Conservation (phyloP, 345 rosid species). For the Capsella bursapastoris region DNA sequence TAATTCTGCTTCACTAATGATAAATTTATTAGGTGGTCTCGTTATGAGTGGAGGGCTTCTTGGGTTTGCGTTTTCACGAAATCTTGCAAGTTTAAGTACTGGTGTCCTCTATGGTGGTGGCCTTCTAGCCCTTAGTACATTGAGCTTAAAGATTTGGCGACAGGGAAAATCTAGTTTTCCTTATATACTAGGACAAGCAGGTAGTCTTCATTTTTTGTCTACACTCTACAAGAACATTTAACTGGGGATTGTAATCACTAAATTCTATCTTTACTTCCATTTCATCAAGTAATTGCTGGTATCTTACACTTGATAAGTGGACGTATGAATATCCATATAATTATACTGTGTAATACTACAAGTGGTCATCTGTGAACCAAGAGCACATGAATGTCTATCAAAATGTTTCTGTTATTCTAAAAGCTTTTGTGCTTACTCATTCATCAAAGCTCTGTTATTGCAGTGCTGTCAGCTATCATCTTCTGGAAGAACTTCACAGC, state of each 20-base stretch:
- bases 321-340: neutral
- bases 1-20: neutral
- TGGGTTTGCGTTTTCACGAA: constrained; percentile 77
- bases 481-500: constrained; percentile 72
- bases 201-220: constrained; percentile 46
- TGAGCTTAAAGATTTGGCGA: constrained; percentile 87
- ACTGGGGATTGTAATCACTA: neutral
- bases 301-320: neutral
- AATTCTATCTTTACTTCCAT: neutral
- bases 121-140: constrained; percentile 80
- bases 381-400: constrained; percentile 4
- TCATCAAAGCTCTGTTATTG: constrained; percentile 24
- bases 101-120: constrained; percentile 75
- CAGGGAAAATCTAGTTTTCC: constrained; percentile 91
- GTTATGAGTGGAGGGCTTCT: constrained; percentile 72
- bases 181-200: constrained; percentile 90
- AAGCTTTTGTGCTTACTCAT: constrained; percentile 26
- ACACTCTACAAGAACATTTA: neutral
- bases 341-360: neutral
- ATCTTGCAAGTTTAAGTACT: constrained; percentile 55
- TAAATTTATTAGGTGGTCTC: constrained; percentile 60
- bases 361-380: constrained; percentile 20
- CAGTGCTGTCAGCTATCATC: constrained; percentile 80
- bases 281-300: neutral
- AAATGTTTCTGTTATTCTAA: neutral